Evolutionary conservation across 2,329 filamentous ascomycete species (phyloP), one percentile per base, ranked within the genome.

Genomic region (Ophiostoma perfectum): DNA sequence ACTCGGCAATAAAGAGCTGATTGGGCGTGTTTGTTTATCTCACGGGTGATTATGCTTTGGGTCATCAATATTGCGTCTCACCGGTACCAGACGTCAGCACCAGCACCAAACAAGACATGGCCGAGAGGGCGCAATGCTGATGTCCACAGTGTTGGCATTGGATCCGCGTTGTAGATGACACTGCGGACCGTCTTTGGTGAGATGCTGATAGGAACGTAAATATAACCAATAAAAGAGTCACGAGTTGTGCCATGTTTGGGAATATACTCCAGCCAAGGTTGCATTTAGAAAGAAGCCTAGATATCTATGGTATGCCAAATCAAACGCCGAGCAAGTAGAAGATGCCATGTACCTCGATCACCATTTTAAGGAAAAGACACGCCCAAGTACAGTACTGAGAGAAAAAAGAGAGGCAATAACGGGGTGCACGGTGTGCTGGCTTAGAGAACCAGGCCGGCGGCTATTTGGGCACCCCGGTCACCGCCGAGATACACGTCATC

Each of bases 401-500:
- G 27, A 27, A 27, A 27, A 27, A 27, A 27, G 27, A 27, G 27
- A 27, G 27, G 27, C 27, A 27, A 27, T 27, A 27, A 27, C 27
- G 27, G 27, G 27, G 27, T 27, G 27, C 27, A 27, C 27, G 27
- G 27, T 27, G 27, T 2, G 52, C 16, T 16, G 27, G 27, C 58
- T 42, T 18, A 49, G 16, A 63, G 47, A 6, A 49, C 12, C 52
- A 83, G 73, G 2, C 76, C 77, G n/a, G 81, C 80, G 11, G 80
- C 83, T 52, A 87, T 74, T 69, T 81, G 78, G 69, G 80, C 78
- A 18, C 87, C 84, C 73, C 78, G 80, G 70, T 86, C 85, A 0
- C 86, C 85, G 12, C 85, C 86, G 1, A 89, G 75, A 74, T 87
- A 89, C 58, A 87, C 76, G 72, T 84, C 85, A 39, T 86, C 87